Percentiles rank a stretch among this genome's conserved stretches.
Conservation (phyloP, 106 monocot genomes). For the Cymbidium sinense region DNA sequence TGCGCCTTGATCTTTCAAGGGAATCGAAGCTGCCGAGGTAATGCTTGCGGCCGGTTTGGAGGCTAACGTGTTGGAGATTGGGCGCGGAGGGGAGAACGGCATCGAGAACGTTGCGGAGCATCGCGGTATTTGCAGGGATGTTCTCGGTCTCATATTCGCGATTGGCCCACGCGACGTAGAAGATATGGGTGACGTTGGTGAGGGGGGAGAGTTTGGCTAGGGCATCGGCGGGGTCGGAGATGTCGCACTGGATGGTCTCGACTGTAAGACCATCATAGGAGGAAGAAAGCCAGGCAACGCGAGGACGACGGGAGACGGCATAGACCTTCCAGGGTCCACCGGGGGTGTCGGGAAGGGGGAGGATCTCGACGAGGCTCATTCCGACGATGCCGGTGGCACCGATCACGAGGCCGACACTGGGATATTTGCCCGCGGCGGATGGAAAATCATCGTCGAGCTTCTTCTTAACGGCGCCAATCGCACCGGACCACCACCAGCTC, state of each 20-base stretch:
- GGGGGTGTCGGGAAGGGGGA: constrained; percentile 86
- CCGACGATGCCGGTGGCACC: constrained; percentile 58
- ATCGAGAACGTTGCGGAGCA: constrained; percentile 67
- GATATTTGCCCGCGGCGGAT: constrained; percentile 3
- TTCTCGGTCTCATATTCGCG: constrained; percentile 47
- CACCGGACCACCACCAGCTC: constrained; percentile 99
- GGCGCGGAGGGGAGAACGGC: constrained; percentile 43
- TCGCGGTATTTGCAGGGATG: constrained; percentile 46
- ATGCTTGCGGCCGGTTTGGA: constrained; percentile 84
- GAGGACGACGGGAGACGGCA: constrained; percentile 52
- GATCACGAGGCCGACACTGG: constrained; percentile 61
- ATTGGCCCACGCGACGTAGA: constrained; percentile 56
- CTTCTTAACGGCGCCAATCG: constrained; percentile 45
- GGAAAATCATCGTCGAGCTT: background rate
- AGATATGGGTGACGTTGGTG: constrained; percentile 73
- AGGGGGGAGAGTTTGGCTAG: constrained; percentile 62
- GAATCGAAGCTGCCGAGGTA: constrained; percentile 53
- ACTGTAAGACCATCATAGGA: constrained; percentile 38
- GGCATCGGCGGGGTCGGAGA: constrained; percentile 49
- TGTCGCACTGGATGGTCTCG: constrained; percentile 53
- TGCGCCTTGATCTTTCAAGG: constrained; percentile 20
- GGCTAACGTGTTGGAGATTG: constrained; percentile 63
- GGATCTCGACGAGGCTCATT: constrained; percentile 74
- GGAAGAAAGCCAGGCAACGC: constrained; percentile 30
- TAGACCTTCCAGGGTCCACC: constrained; percentile 85